These are phyloP conservation scores for Penicillium sp. DNA, from an alignment of 2,329 filamentous ascomycete genomes.

Conservation along the genomic window DNA sequence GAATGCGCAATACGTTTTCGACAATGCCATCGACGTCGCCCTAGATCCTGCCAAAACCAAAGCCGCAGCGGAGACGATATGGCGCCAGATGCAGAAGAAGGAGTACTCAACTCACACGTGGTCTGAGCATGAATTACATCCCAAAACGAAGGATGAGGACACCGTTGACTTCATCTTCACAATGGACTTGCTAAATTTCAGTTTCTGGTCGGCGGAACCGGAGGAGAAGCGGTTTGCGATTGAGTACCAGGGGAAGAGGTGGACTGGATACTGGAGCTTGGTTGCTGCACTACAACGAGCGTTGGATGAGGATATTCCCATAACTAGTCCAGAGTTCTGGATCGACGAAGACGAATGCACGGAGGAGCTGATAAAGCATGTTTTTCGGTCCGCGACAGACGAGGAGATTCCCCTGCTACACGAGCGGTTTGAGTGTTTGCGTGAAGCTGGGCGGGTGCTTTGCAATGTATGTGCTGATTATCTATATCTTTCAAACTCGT, in stretches of 20 bases:
- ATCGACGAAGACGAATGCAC: constrained; percentile 75
- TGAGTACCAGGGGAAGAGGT: constrained; percentile 77
- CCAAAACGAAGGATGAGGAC: constrained; percentile 76
- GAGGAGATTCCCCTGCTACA: constrained; percentile 85
- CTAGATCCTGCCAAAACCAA: constrained; percentile 84
- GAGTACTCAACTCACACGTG: constrained; percentile 83
- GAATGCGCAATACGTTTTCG: constrained; percentile 82
- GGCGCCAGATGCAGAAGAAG: constrained; percentile 80
- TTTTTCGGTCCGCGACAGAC: constrained; percentile 85
- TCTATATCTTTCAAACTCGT: no score
- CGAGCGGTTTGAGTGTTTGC: constrained; percentile 76
- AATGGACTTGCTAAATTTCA: constrained; percentile 97
- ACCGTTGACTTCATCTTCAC: constrained; percentile 94
- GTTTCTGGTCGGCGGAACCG: constrained; percentile 82
- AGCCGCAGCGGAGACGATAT: constrained; percentile 78
- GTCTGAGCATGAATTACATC: constrained; percentile 88
- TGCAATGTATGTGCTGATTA: constrained; percentile 63
- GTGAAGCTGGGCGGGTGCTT: constrained; percentile 81
- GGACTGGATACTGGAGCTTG: constrained; percentile 96
- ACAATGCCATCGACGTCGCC: constrained; percentile 92
- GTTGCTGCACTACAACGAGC: constrained; percentile 86
- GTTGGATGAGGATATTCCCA: constrained; percentile 86
- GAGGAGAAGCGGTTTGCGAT: constrained; percentile 79
- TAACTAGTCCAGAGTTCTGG: constrained; percentile 90
- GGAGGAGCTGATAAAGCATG: constrained; percentile 71